Evolutionary conservation across 2,329 filamentous ascomycete genomes (phyloP).

Genomic region (Venturiaceae sp.): DNA sequence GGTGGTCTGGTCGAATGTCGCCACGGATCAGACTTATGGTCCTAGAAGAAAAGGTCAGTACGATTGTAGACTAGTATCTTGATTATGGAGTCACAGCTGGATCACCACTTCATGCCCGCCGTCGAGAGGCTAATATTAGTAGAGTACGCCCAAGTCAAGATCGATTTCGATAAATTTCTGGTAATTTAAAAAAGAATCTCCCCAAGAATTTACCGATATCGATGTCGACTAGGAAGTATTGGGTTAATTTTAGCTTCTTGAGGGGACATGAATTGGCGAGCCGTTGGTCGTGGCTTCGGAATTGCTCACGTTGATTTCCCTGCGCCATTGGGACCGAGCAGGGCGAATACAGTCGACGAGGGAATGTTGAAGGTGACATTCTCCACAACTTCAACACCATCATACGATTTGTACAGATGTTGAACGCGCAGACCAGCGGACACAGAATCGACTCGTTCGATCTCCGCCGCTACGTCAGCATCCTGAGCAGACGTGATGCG

Average conservation of each 20-base stretch:
- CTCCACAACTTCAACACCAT: slow-evolving; percentile 66
- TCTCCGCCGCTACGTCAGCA: slow-evolving; percentile 55
- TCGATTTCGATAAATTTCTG: no score
- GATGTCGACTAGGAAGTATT: no score
- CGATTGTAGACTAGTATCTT: neutral
- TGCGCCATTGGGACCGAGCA: slow-evolving; percentile 79
- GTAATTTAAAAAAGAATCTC: no score
- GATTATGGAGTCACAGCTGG: no score
- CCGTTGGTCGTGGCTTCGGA: neutral
- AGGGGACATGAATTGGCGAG: no score
- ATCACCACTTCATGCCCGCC: no score
- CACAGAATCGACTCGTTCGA: slow-evolving; percentile 46
- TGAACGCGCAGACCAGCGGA: slow-evolving; percentile 66
- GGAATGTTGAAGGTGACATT: slow-evolving; percentile 77
- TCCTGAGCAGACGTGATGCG: slow-evolving; percentile 27
- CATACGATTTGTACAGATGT: slow-evolving; percentile 71
- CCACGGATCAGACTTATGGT: slow-evolving; percentile 84
- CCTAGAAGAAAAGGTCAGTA: neutral
- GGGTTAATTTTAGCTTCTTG: no score
- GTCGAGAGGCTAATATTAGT: no score
- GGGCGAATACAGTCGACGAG: slow-evolving; percentile 74
- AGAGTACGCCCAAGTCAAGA: no score
- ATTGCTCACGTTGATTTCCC: slow-evolving; percentile 4
- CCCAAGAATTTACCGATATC: slow-evolving; percentile 70
- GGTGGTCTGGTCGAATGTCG: slow-evolving; percentile 63